A percentile compares a stretch with the other conserved stretches of the same genome.
These are phyloP conservation scores for Lactarius quietus DNA, from an alignment of 768 basidiomycete species.

Conservation along the genomic window DNA sequence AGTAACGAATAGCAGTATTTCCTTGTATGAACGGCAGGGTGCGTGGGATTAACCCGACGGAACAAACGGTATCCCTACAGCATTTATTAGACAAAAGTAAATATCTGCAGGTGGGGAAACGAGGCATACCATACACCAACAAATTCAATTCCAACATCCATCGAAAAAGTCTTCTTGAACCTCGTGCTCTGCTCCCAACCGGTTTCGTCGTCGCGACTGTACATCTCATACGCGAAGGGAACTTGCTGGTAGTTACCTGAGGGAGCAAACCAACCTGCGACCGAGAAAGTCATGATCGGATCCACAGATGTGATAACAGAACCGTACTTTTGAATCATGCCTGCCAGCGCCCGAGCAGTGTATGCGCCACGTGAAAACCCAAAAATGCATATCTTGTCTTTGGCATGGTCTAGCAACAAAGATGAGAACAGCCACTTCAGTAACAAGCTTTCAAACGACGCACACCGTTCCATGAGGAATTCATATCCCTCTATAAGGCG, in stretches of 20 bases:
- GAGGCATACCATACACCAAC: slow-evolving; percentile 66
- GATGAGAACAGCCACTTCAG: background rate
- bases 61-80: slow-evolving; percentile 65
- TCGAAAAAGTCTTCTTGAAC: slow-evolving; percentile 73
- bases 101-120: background rate
- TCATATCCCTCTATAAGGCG: slow-evolving; percentile 60
- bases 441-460: slow-evolving; percentile 16
- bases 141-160: slow-evolving; percentile 71
- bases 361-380: slow-evolving; percentile 79
- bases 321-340: slow-evolving; percentile 66
- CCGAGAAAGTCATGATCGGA: background rate
- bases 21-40: slow-evolving; percentile 62
- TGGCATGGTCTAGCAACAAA: slow-evolving; percentile 50
- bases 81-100: slow-evolving; percentile 9
- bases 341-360: slow-evolving; percentile 64
- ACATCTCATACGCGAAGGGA: slow-evolving; percentile 78
- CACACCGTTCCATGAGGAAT: slow-evolving; percentile 76
- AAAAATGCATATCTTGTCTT: slow-evolving; percentile 76
- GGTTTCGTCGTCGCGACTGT: slow-evolving; percentile 48
- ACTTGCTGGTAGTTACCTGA: slow-evolving; percentile 70
- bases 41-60: slow-evolving; percentile 62
- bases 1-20: slow-evolving; percentile 56
- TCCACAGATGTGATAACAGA: background rate
- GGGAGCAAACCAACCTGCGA: slow-evolving; percentile 65
- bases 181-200: slow-evolving; percentile 63